Percentiles rank a stretch among this genome's conserved stretches.
phyloP scores from a whole-genome alignment of 2,329 filamentous ascomycete genomes.

The Sporothrix brasiliensis region DNA sequence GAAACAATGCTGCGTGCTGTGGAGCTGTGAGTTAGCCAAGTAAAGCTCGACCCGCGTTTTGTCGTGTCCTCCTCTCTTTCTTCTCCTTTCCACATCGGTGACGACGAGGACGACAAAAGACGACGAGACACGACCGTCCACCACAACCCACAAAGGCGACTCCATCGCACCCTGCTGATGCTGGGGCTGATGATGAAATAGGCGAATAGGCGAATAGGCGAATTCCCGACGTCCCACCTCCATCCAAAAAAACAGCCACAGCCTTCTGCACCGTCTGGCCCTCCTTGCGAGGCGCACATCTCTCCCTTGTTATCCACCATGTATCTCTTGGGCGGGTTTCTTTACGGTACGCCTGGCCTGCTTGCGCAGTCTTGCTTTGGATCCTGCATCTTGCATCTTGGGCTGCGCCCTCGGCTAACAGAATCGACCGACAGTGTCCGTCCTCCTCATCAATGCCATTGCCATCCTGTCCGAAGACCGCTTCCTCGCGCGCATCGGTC shows the following conservation, averaged over 20 bases:
- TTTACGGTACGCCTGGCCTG: constrained; percentile 39
- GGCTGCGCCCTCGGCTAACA: neutral
- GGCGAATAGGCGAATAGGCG: neutral
- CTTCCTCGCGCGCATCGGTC: constrained; percentile 87
- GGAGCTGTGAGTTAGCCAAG: neutral
- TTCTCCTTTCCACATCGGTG: neutral
- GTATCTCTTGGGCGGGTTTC: constrained; percentile 42
- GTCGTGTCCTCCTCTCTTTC: neutral
- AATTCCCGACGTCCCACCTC: neutral
- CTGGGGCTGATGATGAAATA: constrained; percentile 5
- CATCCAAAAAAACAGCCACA: neutral
- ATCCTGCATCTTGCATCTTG: no score
- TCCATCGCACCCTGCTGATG: neutral
- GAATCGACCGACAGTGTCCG: constrained; percentile 58
- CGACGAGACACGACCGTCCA: neutral
- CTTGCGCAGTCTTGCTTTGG: no score
- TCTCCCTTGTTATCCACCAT: constrained; percentile 35
- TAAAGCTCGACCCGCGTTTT: constrained; percentile 13
- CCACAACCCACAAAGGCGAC: neutral
- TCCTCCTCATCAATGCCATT: constrained; percentile 91
- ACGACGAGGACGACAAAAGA: constrained; percentile 17
- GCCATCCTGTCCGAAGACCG: constrained; percentile 93
- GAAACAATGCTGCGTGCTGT: neutral
- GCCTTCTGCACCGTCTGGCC: neutral
- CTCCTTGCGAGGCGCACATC: constrained; percentile 11